Percentiles rank a stretch among this genome's conserved stretches.
Conservation (phyloP, 148 eudicot species). For the Polygonum aviculare region DNA sequence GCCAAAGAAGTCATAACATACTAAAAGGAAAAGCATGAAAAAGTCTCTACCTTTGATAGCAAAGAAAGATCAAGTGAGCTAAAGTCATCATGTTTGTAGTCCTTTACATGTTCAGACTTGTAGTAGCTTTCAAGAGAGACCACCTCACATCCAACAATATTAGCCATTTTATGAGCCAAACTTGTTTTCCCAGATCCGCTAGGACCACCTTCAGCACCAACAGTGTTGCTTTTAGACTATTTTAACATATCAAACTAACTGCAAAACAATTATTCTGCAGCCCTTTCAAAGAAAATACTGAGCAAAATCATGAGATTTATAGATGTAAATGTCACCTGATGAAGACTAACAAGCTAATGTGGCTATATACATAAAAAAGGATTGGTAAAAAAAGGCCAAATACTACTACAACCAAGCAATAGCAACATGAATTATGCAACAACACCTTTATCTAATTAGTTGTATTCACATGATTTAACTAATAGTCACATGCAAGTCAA, state of each 20-base stretch:
- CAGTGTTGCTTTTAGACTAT: conserved; percentile 8
- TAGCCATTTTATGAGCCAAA: conserved; percentile 99
- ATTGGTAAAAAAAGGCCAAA: neutral
- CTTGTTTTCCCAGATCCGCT: conserved; percentile 99
- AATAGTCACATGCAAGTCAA: too few relatives aligned
- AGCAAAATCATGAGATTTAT: neutral
- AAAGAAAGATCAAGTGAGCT: conserved; percentile 82
- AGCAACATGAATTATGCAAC: neutral
- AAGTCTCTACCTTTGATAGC: conserved; percentile 61
- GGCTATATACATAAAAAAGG: neutral
- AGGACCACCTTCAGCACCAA: conserved; percentile 74
- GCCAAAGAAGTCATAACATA: neutral
- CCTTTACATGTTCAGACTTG: conserved; percentile 90
- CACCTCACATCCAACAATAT: conserved; percentile 96
- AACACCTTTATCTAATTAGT: too few relatives aligned
- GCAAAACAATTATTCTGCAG: neutral
- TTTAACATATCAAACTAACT: neutral
- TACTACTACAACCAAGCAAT: neutral
- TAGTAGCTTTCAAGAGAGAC: conserved; percentile 95
- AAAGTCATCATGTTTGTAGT: conserved; percentile 85
- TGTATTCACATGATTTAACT: too few relatives aligned
- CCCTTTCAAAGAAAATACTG: neutral
- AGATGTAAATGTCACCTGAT: neutral
- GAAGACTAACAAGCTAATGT: neutral
- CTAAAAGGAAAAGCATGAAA: neutral